Base-by-base conservation (phyloP, 176 grass and related monocot species). In the Elymus sibiricus region DNA sequence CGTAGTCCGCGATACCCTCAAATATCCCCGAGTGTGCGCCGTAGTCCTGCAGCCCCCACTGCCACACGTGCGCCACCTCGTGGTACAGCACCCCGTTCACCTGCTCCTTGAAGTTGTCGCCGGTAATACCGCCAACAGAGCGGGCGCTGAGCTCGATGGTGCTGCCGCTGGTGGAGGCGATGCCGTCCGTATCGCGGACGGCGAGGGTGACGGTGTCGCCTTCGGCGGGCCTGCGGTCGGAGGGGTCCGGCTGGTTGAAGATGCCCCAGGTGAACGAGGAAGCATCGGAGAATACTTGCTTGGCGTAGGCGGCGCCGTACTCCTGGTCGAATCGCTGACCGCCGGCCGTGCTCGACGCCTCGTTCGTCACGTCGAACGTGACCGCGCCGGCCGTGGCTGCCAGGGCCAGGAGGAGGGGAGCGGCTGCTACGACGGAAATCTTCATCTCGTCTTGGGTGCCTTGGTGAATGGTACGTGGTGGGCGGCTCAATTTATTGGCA, bases 1-100 rank as follows among this genome's bases (percentile, higher is more conserved):
- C 91, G 51, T 58, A 98, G 88, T 95, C 95, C 22, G 95, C 91
- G 79, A 95, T 92, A 11, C 94, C 94, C 82, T 96, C 94, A 42
- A 87, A 86, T 16, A 97, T 26, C 19, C 94, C 42, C 2, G 10
- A 12, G 42, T 44, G 42, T 49, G 1, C 74, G 0, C 1, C 2
- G 60, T 80, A 64, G 4, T 49, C 42, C 42, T 44, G 42, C 42
- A 44, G 46, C 14, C 46, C 46, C 94, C 92, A 94, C 66, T 94
- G 92, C 91, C 94, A 97, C 25, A 94, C 89, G 56, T 97, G 94
- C 5, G 51, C 66, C 56, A 42, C 26, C 91, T 97, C 94, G 34
- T 97, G 94, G 79, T 97, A 92, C 28, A 97, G 56, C 74, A 97
- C 94, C 1, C 94, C 90, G 1, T 64, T 64, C 46, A 97, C 56